Conservation (phyloP, 2,329 filamentous ascomycete species). For the Helminthosporium solani region DNA sequence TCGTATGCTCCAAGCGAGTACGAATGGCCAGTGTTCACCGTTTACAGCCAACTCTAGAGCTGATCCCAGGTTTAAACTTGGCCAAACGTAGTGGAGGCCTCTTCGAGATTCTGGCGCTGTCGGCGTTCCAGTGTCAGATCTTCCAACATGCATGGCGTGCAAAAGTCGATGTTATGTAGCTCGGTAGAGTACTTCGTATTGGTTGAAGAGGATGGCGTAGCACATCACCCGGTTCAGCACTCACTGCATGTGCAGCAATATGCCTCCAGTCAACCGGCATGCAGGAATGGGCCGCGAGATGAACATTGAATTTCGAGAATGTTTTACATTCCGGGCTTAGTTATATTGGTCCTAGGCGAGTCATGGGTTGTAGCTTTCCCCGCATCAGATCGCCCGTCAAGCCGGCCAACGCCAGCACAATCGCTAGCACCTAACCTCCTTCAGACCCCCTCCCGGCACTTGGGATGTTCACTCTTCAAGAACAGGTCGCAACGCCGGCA, state of each 20-base stretch:
- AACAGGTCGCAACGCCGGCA: neutral
- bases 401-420: conserved; percentile 20
- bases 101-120: neutral
- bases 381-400: conserved; percentile 28
- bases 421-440: conserved; percentile 6
- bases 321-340: conserved; percentile 19
- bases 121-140: neutral
- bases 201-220: neutral
- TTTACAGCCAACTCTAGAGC: too few relatives aligned
- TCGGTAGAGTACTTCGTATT: too few relatives aligned
- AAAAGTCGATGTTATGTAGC: neutral
- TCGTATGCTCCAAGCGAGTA: neutral
- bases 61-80: too few relatives aligned
- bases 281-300: conserved; percentile 30
- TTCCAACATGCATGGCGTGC: neutral
- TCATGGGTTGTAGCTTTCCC: conserved; percentile 33
- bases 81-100: too few relatives aligned
- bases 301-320: conserved; percentile 25
- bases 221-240: conserved; percentile 4
- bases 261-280: conserved; percentile 24
- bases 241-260: conserved; percentile 24
- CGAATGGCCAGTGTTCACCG: neutral
- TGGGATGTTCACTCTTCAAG: conserved; percentile 13
- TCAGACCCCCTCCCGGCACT: conserved; percentile 20
- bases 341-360: conserved; percentile 32